Percentiles rank a stretch among this genome's conserved stretches.
phyloP scores from a whole-genome alignment of 495 filamentous ascomycete genomes.

The Penicillium paradoxum region DNA sequence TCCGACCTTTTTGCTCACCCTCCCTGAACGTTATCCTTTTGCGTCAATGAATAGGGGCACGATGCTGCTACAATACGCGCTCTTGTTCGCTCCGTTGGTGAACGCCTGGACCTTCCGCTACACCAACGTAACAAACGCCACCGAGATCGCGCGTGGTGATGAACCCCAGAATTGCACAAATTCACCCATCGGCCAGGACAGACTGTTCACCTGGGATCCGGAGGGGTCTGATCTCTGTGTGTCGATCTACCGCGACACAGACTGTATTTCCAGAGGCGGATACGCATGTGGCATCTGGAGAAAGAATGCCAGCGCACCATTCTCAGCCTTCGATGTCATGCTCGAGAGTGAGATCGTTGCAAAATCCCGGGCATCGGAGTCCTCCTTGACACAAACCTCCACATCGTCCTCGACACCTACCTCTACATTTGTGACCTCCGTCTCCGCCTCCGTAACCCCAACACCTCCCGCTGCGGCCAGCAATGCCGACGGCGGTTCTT shows the following conservation, averaged over 20 bases:
- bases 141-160: constrained; percentile 10
- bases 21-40: not conserved
- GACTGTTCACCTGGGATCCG: constrained; percentile 17
- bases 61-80: not conserved
- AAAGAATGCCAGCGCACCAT: constrained; percentile 9
- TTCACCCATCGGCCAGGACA: constrained; percentile 5
- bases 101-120: constrained; percentile 19
- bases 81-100: constrained; percentile 3
- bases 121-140: constrained; percentile 11
- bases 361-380: not conserved
- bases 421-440: not conserved
- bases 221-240: constrained; percentile 12
- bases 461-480: not conserved
- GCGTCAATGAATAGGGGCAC: not conserved
- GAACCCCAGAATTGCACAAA: constrained; percentile 6
- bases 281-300: constrained; percentile 9
- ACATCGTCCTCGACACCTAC: not conserved
- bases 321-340: constrained; percentile 5
- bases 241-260: constrained; percentile 18
- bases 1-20: not conserved
- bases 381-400: not conserved
- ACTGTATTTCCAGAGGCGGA: constrained; percentile 5
- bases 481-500: not conserved
- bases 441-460: not conserved
- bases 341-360: not conserved